Percentiles rank a stretch among this genome's conserved stretches.
These are phyloP conservation scores for Beauveria sp. DNA, from an alignment of 2,329 filamentous ascomycete genomes.

Conservation along the genomic window DNA sequence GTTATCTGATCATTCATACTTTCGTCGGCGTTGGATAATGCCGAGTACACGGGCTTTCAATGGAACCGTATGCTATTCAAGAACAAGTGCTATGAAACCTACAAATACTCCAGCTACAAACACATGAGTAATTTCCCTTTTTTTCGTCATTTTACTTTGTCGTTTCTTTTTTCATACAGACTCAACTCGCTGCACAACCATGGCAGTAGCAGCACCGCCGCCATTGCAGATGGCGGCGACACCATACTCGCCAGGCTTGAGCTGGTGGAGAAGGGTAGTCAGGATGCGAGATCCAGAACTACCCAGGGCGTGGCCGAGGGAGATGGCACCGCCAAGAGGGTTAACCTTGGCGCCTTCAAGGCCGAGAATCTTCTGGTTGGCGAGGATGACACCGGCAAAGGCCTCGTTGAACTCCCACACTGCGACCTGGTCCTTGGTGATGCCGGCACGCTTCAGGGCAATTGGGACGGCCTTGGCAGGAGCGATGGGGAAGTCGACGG, in stretches of 20 bases:
- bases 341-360: constrained; percentile 77
- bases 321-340: constrained; percentile 83
- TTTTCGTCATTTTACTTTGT: not conserved
- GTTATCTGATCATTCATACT: too few species aligned
- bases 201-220: constrained; percentile 81
- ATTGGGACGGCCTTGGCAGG: constrained; percentile 89
- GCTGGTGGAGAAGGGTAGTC: constrained; percentile 82
- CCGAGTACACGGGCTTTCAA: not conserved
- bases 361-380: constrained; percentile 86
- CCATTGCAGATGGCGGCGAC: constrained; percentile 96
- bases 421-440: constrained; percentile 84
- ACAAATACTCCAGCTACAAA: constrained; percentile 1
- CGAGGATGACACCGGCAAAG: constrained; percentile 90
- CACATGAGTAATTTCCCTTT: not conserved
- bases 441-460: constrained; percentile 79
- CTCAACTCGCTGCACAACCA: constrained; percentile 81
- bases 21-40: too few species aligned
- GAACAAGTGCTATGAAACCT: constrained; percentile 1
- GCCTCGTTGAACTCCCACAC: constrained; percentile 99
- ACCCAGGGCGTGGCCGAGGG: constrained; percentile 82
- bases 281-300: constrained; percentile 91
- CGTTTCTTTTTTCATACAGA: constrained; percentile 31
- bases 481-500: constrained; percentile 90
- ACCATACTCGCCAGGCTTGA: constrained; percentile 88
- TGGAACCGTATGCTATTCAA: not conserved